A percentile compares a stretch with the other conserved stretches of the same genome.
These are phyloP conservation scores for Myrica gale DNA, from an alignment of 306 rosid species.

Conservation along the genomic window DNA sequence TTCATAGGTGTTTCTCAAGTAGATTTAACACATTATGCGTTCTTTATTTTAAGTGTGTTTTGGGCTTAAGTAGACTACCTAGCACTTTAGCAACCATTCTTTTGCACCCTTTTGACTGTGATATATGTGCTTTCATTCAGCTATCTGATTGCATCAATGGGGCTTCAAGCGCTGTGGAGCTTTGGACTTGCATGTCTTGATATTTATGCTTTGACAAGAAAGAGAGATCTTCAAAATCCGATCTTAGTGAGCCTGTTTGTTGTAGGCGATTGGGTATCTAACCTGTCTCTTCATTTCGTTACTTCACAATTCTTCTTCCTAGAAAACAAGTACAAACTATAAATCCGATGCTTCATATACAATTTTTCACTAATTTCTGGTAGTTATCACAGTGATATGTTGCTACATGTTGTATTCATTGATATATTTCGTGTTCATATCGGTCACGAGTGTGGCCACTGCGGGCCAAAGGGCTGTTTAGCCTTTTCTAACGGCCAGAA, in stretches of 20 bases:
- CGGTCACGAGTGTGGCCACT: not conserved
- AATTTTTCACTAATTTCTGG: not conserved
- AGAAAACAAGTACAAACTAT: not conserved
- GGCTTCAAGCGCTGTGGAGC: slow-evolving; percentile 98
- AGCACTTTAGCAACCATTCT: slow-evolving; percentile 5
- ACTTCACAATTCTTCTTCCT: slow-evolving; percentile 8
- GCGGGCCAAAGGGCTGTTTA: not conserved
- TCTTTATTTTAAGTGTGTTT: not conserved
- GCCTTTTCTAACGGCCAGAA: not conserved
- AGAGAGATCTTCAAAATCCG: slow-evolving; percentile 82
- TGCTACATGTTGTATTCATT: not conserved
- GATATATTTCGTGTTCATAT: not conserved
- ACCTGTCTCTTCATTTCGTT: slow-evolving; percentile 18
- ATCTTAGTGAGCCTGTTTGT: slow-evolving; percentile 91
- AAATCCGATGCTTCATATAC: not conserved
- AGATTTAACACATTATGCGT: not conserved
- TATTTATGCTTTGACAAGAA: slow-evolving; percentile 76
- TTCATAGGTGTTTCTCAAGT: not conserved
- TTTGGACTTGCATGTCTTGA: slow-evolving; percentile 97
- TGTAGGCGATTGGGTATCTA: slow-evolving; percentile 93
- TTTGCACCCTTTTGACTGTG: not conserved
- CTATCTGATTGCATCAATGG: slow-evolving; percentile 96
- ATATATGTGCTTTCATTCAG: slow-evolving; percentile 43
- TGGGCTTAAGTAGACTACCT: not conserved
- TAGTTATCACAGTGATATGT: not conserved